These are phyloP conservation scores for Colletotrichum orbiculare DNA, from an alignment of 2,329 filamentous ascomycete species.

Conservation along the genomic window DNA sequence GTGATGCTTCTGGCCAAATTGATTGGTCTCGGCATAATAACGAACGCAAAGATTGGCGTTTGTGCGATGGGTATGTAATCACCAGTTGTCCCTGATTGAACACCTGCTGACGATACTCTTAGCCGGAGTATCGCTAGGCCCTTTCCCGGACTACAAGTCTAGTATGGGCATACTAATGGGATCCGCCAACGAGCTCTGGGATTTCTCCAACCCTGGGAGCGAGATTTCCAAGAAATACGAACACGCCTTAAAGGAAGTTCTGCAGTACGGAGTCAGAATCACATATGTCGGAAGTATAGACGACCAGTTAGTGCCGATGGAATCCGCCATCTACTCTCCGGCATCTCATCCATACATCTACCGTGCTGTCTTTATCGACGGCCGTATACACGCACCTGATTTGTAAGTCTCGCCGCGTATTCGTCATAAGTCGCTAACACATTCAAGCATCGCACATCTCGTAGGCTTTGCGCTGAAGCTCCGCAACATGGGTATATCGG, in stretches of 20 bases:
- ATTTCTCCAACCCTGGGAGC: conserved; percentile 87
- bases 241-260: conserved; percentile 76
- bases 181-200: conserved; percentile 92
- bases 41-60: conserved; percentile 80
- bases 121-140: conserved; percentile 92
- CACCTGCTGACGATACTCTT: neutral
- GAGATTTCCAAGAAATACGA: conserved; percentile 86
- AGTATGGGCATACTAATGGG: conserved; percentile 88
- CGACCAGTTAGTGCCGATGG: conserved; percentile 93
- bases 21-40: conserved; percentile 88
- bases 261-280: conserved; percentile 84
- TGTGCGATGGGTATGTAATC: conserved; percentile 75
- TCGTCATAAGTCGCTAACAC: conserved; percentile 2
- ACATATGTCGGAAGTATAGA: conserved; percentile 95
- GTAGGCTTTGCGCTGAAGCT: conserved; percentile 94
- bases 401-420: conserved; percentile 64
- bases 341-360: conserved; percentile 93
- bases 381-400: conserved; percentile 89
- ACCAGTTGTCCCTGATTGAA: neutral
- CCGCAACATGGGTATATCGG: conserved; percentile 90
- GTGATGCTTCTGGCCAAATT: conserved; percentile 94
- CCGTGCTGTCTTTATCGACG: conserved; percentile 95
- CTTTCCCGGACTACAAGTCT: conserved; percentile 91
- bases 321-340: conserved; percentile 87
- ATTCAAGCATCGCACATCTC: conserved; percentile 78